Evolutionary conservation across 2,329 filamentous ascomycete species (phyloP), one percentile per base, ranked within the genome.

Genomic region (Alternaria sp.): DNA sequence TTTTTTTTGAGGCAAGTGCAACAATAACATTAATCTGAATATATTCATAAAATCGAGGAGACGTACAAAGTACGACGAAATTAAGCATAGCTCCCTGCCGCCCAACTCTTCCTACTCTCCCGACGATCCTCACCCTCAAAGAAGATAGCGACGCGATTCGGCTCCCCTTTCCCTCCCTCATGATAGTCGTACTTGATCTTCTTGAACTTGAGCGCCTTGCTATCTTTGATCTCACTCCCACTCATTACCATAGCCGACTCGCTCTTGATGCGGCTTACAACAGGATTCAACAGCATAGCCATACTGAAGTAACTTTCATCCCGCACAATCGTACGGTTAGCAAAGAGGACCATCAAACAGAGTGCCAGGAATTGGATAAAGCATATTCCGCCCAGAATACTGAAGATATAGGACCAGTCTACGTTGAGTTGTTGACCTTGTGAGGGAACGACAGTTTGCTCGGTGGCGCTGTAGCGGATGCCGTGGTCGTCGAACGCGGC

Each of bases 401-500:
- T 38, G 4, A 59, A 49, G 1, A 76, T 46, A 28, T 70, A 75
- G 2, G 60, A 47, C 75, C 75, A 78, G 34, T 73, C 69, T 0
- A 75, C 74, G 7, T 67, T 66, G 9, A 78, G 60, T 39, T 68
- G 62, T 24, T 76, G 72, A 16, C 73, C 74, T 44, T 71, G 70
- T 0, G 38, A 47, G 2, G 65, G 60, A 11, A 65, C 41, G 0
- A 44, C 56, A 18, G 39, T 58, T 59, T 65, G 57, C 1, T 63
- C 51, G 0, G 20, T 46, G 8, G 75, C 41, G 7, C 63, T 66
- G 55, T 71, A 70, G 3, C 66, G 68, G 8, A 71, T 61, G 8
- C 75, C 74, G 28, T 76, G 74, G 44, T 78, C 73, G 48, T 78
- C 73, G 36, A 74, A 76, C 2, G 74, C 73, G 0, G 75, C 75